Percentiles rank a stretch among this genome's conserved stretches.
These are phyloP conservation scores for Dioscorea cayenensis DNA, from an alignment of 116 monocot genomes.

Conservation along the genomic window DNA sequence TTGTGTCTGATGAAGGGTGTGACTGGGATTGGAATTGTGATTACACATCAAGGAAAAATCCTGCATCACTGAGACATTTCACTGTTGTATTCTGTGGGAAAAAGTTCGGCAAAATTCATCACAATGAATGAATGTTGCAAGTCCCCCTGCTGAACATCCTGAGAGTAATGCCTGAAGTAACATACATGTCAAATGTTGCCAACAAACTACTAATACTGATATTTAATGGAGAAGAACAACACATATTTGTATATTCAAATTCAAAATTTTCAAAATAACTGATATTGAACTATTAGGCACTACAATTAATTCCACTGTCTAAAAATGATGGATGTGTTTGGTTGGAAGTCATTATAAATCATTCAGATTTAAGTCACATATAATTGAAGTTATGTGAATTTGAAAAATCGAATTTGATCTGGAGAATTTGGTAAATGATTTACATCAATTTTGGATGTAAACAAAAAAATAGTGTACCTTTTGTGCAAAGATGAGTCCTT, in stretches of 20 bases:
- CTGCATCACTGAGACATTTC: slow-evolving; percentile 92
- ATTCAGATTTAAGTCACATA: too few species aligned
- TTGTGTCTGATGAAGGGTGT: background rate
- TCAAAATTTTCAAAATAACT: too few species aligned
- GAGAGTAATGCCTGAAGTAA: slow-evolving; percentile 67
- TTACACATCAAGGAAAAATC: slow-evolving; percentile 93
- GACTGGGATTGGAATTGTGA: background rate
- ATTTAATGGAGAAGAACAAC: too few species aligned
- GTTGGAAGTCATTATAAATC: too few species aligned
- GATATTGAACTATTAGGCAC: too few species aligned
- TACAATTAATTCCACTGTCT: too few species aligned
- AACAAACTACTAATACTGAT: too few species aligned
- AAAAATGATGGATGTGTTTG: too few species aligned
- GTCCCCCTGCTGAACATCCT: slow-evolving; percentile 92
- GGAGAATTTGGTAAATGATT: background rate
- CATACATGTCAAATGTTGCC: background rate
- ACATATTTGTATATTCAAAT: too few species aligned
- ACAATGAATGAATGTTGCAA: slow-evolving; percentile 79
- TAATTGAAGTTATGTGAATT: too few species aligned
- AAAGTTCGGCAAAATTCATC: slow-evolving; percentile 47
- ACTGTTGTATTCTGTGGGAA: slow-evolving; percentile 31
- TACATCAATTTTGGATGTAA: background rate
- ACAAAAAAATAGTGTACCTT: slow-evolving; percentile 25
- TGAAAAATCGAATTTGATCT: background rate
- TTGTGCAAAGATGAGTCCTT: slow-evolving; percentile 49